A percentile compares a stretch with the other conserved stretches of the same genome.
phyloP scores from a whole-genome alignment of 2,329 filamentous ascomycete genomes.

The Ustilaginoidea virens region DNA sequence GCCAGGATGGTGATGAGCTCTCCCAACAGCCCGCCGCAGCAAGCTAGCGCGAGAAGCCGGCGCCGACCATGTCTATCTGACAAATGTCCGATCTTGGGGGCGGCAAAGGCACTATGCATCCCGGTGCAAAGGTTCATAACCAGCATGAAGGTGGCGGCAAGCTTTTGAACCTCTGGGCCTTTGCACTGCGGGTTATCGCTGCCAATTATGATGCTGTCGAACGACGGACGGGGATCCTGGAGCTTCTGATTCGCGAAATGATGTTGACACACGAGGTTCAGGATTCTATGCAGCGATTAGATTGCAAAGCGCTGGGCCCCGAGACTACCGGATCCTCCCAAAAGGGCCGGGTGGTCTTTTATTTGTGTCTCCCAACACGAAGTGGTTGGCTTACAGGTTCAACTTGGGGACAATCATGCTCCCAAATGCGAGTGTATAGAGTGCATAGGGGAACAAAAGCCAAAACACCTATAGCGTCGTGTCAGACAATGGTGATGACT shows the following conservation, averaged over 20 bases:
- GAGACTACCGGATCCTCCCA: too few species aligned
- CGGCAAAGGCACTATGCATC: conserved; percentile 61
- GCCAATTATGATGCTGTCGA: conserved; percentile 42
- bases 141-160: conserved; percentile 64
- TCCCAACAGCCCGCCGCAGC: conserved; percentile 55
- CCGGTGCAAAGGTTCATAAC: conserved; percentile 62
- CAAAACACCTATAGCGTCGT: conserved; percentile 50
- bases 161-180: conserved; percentile 61
- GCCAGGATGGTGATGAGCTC: conserved; percentile 70
- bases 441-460: conserved; percentile 64
- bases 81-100: conserved; percentile 68
- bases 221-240: conserved; percentile 32
- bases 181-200: conserved; percentile 66
- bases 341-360: too few species aligned
- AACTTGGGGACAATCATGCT: conserved; percentile 74
- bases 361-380: too few species aligned
- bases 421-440: conserved; percentile 78
- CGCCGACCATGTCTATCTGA: conserved; percentile 80
- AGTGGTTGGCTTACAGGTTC: conserved; percentile 44
- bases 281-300: conserved; percentile 49
- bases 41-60: conserved; percentile 55
- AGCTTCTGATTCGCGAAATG: conserved; percentile 58
- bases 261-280: conserved; percentile 67
- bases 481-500: conserved; percentile 1
- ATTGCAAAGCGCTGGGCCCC: too few species aligned